Percentiles rank a stretch among this genome's conserved stretches.
phyloP scores from a whole-genome alignment of 2,329 filamentous ascomycete species.

The Thielaviopsis euricoi region DNA sequence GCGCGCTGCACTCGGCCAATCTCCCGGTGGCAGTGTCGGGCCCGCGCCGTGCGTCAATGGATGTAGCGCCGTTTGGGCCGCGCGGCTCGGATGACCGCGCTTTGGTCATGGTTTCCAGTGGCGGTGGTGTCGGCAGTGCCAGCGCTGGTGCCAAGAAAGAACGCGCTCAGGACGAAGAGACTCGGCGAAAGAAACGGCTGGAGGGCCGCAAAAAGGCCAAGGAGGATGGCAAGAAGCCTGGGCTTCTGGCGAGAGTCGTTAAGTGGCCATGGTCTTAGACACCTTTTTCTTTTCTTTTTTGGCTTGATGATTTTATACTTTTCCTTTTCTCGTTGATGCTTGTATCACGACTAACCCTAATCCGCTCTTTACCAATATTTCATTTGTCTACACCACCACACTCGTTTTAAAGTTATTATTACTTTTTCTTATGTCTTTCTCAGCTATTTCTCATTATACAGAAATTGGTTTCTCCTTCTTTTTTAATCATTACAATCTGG shows the following conservation, averaged over 20 bases:
- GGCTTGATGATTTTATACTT: not conserved
- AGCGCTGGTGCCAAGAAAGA: not conserved
- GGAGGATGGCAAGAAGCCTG: slow-evolving; percentile 12
- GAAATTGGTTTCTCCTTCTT: not conserved
- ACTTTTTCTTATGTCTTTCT: not conserved
- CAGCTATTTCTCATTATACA: not conserved
- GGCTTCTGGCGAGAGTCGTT: slow-evolving; percentile 9
- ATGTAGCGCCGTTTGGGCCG: not conserved
- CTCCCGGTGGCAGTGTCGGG: not conserved
- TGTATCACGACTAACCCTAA: no score
- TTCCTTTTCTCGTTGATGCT: not conserved
- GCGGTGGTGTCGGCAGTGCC: not conserved
- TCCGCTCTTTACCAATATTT: no score
- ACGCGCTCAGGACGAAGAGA: slow-evolving; percentile 4
- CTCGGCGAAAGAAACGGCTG: slow-evolving; percentile 10
- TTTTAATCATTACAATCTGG: not conserved
- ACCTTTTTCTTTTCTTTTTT: not conserved
- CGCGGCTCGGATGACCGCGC: not conserved
- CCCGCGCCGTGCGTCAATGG: slow-evolving; percentile 5
- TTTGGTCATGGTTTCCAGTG: not conserved
- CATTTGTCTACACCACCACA: no score
- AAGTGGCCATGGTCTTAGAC: slow-evolving; percentile 3
- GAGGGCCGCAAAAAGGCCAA: slow-evolving; percentile 11
- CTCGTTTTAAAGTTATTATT: not conserved
- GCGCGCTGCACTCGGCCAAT: not conserved